These are phyloP conservation scores for Lachancea mirantina DNA, from an alignment of 805 yeast species.

Conservation along the genomic window DNA sequence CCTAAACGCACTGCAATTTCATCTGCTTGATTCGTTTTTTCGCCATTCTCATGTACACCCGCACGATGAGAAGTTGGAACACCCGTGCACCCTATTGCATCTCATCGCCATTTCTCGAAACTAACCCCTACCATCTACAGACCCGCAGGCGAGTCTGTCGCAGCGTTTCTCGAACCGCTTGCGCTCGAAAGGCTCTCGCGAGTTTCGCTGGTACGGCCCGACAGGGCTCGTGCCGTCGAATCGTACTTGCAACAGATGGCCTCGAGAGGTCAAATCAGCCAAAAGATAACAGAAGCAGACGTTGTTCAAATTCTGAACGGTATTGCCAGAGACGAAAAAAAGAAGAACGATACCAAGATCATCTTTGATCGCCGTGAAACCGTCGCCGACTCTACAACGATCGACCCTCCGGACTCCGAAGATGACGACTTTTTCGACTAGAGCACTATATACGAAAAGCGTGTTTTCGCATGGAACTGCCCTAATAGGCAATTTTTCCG, in stretches of 20 bases:
- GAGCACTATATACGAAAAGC: too few species aligned
- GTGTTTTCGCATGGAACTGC: slow-evolving; percentile 1
- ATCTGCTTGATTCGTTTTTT: too few species aligned
- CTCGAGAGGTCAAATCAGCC: slow-evolving; percentile 62
- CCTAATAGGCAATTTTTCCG: slow-evolving; percentile 4
- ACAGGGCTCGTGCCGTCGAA: slow-evolving; percentile 84
- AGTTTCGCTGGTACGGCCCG: slow-evolving; percentile 84
- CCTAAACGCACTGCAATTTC: too few species aligned
- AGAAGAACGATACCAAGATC: slow-evolving; percentile 56
- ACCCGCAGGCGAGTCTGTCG: slow-evolving; percentile 32
- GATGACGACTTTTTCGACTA: slow-evolving; percentile 43
- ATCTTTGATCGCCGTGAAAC: slow-evolving; percentile 49
- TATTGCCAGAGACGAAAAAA: slow-evolving; percentile 64
- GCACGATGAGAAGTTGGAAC: too few species aligned
- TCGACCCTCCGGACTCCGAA: slow-evolving; percentile 34
- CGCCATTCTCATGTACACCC: too few species aligned
- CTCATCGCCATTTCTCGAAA: too few species aligned
- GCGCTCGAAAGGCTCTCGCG: slow-evolving; percentile 86
- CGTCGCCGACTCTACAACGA: slow-evolving; percentile 36
- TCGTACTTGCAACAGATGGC: slow-evolving; percentile 65
- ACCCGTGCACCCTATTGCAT: too few species aligned
- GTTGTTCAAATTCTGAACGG: slow-evolving; percentile 79
- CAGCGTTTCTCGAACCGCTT: slow-evolving; percentile 68
- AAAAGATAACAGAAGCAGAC: slow-evolving; percentile 73
- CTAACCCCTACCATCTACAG: background rate